A percentile compares a stretch with the other conserved stretches of the same genome.
These are phyloP conservation scores for Populus trichocarpa DNA, from an alignment of 441 rosid species.

Conservation along the genomic window DNA sequence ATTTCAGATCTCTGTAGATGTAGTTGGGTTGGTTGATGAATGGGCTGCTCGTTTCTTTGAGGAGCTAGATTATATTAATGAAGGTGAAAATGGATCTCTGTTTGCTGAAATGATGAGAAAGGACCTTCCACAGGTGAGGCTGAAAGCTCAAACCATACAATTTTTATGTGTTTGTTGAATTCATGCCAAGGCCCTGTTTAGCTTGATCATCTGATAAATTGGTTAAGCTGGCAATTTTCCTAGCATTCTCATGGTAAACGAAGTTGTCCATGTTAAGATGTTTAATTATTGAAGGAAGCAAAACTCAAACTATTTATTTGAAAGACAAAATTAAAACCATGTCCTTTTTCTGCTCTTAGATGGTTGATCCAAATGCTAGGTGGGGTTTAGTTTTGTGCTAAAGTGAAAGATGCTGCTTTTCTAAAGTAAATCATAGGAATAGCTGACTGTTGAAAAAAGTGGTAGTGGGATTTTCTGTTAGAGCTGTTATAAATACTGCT, in stretches of 20 bases:
- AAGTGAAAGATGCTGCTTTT: background rate
- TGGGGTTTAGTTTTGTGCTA: background rate
- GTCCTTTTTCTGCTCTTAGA: background rate
- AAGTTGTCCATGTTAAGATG: background rate
- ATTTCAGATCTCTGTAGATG: conserved; percentile 70
- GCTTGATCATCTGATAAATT: background rate
- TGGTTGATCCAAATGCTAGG: background rate
- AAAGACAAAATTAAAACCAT: background rate
- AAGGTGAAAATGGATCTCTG: conserved; percentile 85
- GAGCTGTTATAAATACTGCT: background rate
- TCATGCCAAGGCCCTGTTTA: background rate
- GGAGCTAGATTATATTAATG: conserved; percentile 93
- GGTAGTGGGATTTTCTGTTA: background rate
- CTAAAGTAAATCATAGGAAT: background rate
- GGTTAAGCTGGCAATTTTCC: background rate
- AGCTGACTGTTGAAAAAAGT: background rate
- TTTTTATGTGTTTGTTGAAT: background rate
- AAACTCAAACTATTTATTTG: conserved; percentile 1
- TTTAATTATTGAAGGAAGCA: background rate
- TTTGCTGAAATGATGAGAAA: conserved; percentile 97
- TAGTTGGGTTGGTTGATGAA: conserved; percentile 98
- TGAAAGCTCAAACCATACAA: conserved; percentile 15
- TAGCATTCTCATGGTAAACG: background rate
- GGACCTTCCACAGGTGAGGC: conserved; percentile 94
- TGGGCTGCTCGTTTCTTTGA: conserved; percentile 99